phyloP scores from a whole-genome alignment of 2,329 filamentous ascomycete genomes.

The Diaporthe batatas region DNA sequence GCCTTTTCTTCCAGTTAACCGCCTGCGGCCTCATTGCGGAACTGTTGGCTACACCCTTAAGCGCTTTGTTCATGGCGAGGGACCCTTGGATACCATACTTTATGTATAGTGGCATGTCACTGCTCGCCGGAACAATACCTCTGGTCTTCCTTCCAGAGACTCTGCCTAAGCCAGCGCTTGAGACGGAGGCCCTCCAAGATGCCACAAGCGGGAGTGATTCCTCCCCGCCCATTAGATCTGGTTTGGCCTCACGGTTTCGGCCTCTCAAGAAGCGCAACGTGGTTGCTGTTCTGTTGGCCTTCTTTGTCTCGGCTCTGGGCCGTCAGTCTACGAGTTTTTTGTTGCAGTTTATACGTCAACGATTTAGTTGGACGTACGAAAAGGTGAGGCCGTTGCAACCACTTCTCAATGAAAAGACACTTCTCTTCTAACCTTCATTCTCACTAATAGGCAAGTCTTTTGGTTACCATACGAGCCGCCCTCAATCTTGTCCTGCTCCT shows the following conservation, averaged over 20 bases:
- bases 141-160: conserved; percentile 28
- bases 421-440: background rate
- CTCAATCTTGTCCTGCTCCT: conserved; percentile 23
- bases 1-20: conserved; percentile 24
- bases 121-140: conserved; percentile 6
- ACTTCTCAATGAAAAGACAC: no score
- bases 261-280: conserved; percentile 29
- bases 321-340: conserved; percentile 30
- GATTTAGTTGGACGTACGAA: conserved; percentile 30
- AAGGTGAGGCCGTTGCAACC: conserved; percentile 1
- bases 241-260: background rate
- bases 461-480: conserved; percentile 19
- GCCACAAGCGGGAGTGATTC: background rate
- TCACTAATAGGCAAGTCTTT: conserved; percentile 13
- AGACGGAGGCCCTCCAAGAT: background rate
- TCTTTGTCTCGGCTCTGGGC: conserved; percentile 30
- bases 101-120: conserved; percentile 8
- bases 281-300: conserved; percentile 11
- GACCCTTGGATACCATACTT: conserved; percentile 28
- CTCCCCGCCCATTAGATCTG: background rate
- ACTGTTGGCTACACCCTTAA: conserved; percentile 15
- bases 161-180: background rate
- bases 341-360: conserved; percentile 18
- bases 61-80: conserved; percentile 26
- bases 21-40: conserved; percentile 12